Evolutionary conservation across 2,329 filamentous ascomycete species (phyloP), one percentile per base, ranked within the genome.

Genomic region (Blumeria graminis): DNA sequence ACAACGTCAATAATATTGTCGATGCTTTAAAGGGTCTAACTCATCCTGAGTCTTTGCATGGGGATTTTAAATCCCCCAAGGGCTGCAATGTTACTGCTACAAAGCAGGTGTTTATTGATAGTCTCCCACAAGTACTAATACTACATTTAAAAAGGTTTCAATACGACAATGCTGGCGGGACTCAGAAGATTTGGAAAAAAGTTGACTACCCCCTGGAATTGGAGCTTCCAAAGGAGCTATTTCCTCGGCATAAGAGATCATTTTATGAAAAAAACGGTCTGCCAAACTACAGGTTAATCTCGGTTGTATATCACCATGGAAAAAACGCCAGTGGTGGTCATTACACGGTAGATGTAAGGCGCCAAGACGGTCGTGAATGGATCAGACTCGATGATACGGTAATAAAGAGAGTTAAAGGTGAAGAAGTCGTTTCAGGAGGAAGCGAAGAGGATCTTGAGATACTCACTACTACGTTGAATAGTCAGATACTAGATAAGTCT

Each of bases 161-260:
- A 64, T 96, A 94, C 64, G 88, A 96, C 64, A 86, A 81, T 59
- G 78, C 82, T 57, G 85, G 82, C 48, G 88, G 88, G 28, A 94
- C 88, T 0, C 84, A 94, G 65, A 98, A 98, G 74, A 94, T 96
- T 61, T 95, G 90, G 86, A 98, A 96, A 73, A 94, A 90, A 71
- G 76, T 98, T 58, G 90, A 88, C 18, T 98, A 98, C 65, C 92
- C 92, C 0, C 73, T 98, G 33, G 89, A 96, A 65, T 75, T 98
- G 55, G 90, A 96, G 67, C 87, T 98, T 60, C 92, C 92, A 0
- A 84, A 82, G 57, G 90, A 96, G 66, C 84, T 87, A 9, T 84
- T 98, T 64, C 83, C 88, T 10, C 80, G 82, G 34, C 78, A 83
- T 64, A 84, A 81, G 67, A 79, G 80, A 61, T 75, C 75, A 48